Conservation (phyloP, 2,329 filamentous ascomycete species). For the Malbranchea cinnamomea region DNA sequence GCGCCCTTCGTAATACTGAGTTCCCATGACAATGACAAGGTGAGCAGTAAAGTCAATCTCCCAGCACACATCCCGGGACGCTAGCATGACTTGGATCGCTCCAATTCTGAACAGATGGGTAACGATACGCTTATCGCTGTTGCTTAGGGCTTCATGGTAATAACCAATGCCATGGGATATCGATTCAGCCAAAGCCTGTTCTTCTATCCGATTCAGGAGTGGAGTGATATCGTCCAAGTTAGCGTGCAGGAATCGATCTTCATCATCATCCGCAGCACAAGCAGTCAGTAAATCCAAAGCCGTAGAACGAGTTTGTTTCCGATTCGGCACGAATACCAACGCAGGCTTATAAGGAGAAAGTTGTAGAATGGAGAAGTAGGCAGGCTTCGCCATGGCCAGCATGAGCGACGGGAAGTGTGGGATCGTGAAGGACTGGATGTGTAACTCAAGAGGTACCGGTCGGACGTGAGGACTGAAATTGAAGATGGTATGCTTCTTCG, state of each 20-base stretch:
- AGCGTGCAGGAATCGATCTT: slow-evolving; percentile 84
- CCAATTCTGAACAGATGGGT: slow-evolving; percentile 81
- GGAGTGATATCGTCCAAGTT: slow-evolving; percentile 68
- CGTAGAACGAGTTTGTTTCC: slow-evolving; percentile 82
- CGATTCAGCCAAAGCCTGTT: slow-evolving; percentile 74
- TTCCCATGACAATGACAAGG: slow-evolving; percentile 91
- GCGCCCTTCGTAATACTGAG: slow-evolving; percentile 90
- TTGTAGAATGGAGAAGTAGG: slow-evolving; percentile 76
- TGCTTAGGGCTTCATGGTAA: slow-evolving; percentile 84
- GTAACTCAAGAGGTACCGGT: slow-evolving; percentile 76
- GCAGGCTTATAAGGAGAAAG: slow-evolving; percentile 80
- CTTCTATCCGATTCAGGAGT: slow-evolving; percentile 67
- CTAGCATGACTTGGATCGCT: slow-evolving; percentile 72
- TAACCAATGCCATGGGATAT: slow-evolving; percentile 91
- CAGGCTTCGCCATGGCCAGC: slow-evolving; percentile 94
- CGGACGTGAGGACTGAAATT: slow-evolving; percentile 93
- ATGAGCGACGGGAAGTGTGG: slow-evolving; percentile 96
- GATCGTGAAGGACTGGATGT: slow-evolving; percentile 89
- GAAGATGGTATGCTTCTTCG: slow-evolving; percentile 94
- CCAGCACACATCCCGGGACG: slow-evolving; percentile 87
- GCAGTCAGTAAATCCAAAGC: slow-evolving; percentile 78
- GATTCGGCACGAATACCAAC: slow-evolving; percentile 78
- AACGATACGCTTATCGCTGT: slow-evolving; percentile 83
- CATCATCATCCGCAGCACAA: slow-evolving; percentile 75
- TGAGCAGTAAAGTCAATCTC: slow-evolving; percentile 80